Evolutionary conservation across 2,329 filamentous ascomycete species (phyloP).

Genomic region (Aspergillus uvarum): DNA sequence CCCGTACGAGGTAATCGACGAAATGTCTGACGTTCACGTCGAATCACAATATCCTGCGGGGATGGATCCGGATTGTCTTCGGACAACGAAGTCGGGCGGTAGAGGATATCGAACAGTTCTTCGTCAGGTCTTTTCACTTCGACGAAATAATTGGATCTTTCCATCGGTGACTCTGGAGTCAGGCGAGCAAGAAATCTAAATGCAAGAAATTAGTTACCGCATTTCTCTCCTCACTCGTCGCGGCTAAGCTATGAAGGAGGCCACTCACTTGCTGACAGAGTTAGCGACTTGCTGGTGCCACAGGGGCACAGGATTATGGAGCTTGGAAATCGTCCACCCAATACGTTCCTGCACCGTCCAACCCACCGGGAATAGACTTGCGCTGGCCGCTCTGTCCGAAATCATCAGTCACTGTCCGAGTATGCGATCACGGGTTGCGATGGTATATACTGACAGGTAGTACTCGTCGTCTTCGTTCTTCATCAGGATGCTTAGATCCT

Average conservation of each 20-base stretch:
- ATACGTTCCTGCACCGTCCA: constrained; percentile 53
- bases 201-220: constrained; percentile 7
- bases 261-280: constrained; percentile 44
- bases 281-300: constrained; percentile 51
- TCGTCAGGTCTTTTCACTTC: constrained; percentile 45
- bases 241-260: background rate
- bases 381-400: constrained; percentile 46
- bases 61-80: constrained; percentile 39
- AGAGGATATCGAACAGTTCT: constrained; percentile 45
- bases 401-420: constrained; percentile 1
- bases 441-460: constrained; percentile 41
- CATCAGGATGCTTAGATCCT: constrained; percentile 53
- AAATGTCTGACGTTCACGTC: constrained; percentile 54
- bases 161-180: constrained; percentile 46
- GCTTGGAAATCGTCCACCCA: constrained; percentile 49
- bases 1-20: constrained; percentile 45
- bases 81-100: constrained; percentile 44
- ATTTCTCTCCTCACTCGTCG: background rate
- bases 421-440: too few species aligned
- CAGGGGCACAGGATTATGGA: constrained; percentile 49
- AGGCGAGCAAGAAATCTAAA: constrained; percentile 49
- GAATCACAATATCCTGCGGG: constrained; percentile 46
- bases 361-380: constrained; percentile 55
- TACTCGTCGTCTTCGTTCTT: constrained; percentile 49
- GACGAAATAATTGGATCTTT: constrained; percentile 52